Conservation (phyloP, 352 stramenopile genomes). For the Phytopythium montanum region DNA sequence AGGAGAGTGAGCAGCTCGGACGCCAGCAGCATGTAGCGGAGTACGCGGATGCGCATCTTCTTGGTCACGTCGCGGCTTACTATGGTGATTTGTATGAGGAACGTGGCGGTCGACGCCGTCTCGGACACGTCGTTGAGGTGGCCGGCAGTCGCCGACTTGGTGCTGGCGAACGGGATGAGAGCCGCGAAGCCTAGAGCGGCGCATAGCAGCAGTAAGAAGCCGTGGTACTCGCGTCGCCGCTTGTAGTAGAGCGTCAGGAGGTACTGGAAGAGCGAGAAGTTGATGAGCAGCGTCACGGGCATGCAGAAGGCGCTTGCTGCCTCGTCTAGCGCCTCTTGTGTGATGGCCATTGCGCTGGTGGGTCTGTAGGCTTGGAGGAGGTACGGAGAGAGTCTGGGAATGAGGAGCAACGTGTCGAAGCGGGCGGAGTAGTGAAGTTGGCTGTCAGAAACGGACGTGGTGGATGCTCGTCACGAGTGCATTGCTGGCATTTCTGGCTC, state of each 20-base stretch:
- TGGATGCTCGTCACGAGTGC: too few relatives aligned
- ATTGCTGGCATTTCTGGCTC: background rate
- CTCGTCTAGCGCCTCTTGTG: background rate
- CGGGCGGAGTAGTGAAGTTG: background rate
- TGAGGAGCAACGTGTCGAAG: too few relatives aligned
- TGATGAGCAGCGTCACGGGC: slow-evolving; percentile 25
- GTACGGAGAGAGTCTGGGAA: too few relatives aligned
- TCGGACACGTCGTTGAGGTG: slow-evolving; percentile 35
- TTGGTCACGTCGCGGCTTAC: slow-evolving; percentile 21
- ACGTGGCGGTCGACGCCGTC: slow-evolving; percentile 25
- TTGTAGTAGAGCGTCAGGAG: slow-evolving; percentile 26
- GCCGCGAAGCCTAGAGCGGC: slow-evolving; percentile 19
- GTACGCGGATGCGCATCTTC: slow-evolving; percentile 21
- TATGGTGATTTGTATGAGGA: slow-evolving; percentile 39
- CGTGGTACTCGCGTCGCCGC: slow-evolving; percentile 19
- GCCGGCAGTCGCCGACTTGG: background rate
- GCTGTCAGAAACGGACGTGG: background rate
- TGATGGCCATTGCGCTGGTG: background rate
- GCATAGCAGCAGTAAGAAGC: slow-evolving; percentile 17
- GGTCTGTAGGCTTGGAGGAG: too few relatives aligned
- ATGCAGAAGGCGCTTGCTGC: slow-evolving; percentile 13
- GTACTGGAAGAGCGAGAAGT: slow-evolving; percentile 35
- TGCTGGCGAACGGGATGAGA: slow-evolving; percentile 5
- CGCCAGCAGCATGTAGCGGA: slow-evolving; percentile 18
- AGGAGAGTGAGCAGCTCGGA: slow-evolving; percentile 20